Conservation (phyloP, 2,329 filamentous ascomycete species). For the Neobulgaria alba region DNA sequence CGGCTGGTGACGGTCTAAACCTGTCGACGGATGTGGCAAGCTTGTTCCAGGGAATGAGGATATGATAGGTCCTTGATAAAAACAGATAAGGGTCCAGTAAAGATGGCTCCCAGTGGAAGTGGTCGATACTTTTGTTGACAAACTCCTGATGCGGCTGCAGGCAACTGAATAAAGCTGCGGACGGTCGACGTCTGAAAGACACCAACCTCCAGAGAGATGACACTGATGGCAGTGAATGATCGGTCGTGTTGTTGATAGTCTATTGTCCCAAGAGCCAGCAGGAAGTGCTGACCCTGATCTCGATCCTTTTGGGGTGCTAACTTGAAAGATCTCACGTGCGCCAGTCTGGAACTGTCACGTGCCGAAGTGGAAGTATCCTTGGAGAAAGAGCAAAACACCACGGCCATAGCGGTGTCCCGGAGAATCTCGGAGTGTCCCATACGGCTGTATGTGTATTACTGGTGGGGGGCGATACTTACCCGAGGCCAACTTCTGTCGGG, state of each 20-base stretch:
- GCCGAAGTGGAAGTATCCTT: not conserved
- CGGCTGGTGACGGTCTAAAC: constrained; percentile 14
- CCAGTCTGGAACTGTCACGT: not conserved
- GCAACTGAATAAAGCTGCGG: constrained; percentile 3
- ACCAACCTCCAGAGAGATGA: not conserved
- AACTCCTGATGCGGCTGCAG: constrained; percentile 10
- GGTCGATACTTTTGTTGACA: constrained; percentile 1
- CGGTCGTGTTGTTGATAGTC: not conserved
- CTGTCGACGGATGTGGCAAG: constrained; percentile 1
- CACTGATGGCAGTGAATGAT: not conserved
- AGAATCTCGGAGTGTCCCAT: not conserved
- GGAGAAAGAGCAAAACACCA: not conserved
- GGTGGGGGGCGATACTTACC: constrained; percentile 17
- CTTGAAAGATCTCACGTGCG: not conserved
- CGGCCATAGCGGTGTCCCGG: constrained; percentile 3
- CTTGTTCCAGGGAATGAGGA: not conserved
- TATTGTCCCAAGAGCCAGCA: not conserved
- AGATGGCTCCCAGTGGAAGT: not conserved
- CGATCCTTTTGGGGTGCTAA: too few relatives aligned
- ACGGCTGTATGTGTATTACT: constrained; percentile 5
- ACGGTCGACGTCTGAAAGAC: not conserved
- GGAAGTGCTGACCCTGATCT: constrained; percentile 4
- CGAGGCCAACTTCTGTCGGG: constrained; percentile 2
- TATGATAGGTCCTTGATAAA: not conserved
- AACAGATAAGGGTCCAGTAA: constrained; percentile 1